phyloP scores from a whole-genome alignment of 1,284 basidiomycete genomes.

The Sanghuangporus weigelae region DNA sequence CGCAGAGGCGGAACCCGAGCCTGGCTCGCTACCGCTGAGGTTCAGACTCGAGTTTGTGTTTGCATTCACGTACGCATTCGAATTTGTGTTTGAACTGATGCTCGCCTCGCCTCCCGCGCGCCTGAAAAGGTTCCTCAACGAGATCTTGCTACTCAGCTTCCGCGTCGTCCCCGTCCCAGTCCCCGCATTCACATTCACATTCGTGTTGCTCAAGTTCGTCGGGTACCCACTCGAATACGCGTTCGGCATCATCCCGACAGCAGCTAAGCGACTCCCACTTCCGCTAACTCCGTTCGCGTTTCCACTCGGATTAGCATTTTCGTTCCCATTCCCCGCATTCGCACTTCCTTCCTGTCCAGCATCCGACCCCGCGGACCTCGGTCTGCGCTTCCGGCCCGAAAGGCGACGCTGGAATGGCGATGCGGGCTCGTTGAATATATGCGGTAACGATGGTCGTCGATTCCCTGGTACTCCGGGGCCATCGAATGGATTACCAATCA shows the following conservation, averaged over 20 bases:
- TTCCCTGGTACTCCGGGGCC: conserved; percentile 1
- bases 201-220: neutral
- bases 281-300: neutral
- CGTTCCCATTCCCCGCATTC: neutral
- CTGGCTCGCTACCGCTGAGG: conserved; percentile 1
- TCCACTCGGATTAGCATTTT: neutral
- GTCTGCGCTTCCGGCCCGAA: conserved; percentile 6
- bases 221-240: neutral
- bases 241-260: neutral
- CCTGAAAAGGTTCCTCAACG: conserved; percentile 14
- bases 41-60: neutral
- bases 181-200: neutral
- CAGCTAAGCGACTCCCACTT: neutral
- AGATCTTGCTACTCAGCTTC: conserved; percentile 17
- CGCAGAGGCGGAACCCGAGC: neutral
- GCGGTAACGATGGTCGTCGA: conserved; percentile 16
- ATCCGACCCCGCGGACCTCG: conserved; percentile 14
- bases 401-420: neutral
- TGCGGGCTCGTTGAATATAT: conserved; percentile 11
- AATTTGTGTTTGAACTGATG: neutral
- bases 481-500: neutral
- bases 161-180: neutral
- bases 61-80: neutral
- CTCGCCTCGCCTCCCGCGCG: neutral
- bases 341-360: conserved; percentile 3